Evolutionary conservation across 2,329 filamentous ascomycete genomes (phyloP).

Genomic region (Hymenoscyphus scutula): DNA sequence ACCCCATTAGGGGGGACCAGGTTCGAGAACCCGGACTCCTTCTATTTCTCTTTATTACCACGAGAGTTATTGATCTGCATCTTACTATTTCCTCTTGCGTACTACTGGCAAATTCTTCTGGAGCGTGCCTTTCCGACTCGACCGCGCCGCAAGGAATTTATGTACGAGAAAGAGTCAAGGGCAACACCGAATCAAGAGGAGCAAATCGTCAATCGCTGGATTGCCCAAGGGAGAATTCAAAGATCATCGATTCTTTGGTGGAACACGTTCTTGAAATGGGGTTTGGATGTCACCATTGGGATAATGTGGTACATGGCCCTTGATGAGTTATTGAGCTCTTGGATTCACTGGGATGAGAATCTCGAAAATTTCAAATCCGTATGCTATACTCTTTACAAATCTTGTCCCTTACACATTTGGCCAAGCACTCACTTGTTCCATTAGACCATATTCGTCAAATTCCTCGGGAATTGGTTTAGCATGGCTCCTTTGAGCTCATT

Average conservation of each 20-base stretch:
- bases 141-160: conserved; percentile 3
- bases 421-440: too few species aligned
- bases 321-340: not conserved
- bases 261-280: conserved; percentile 14
- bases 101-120: conserved; percentile 11
- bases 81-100: conserved; percentile 6
- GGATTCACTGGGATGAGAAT: not conserved
- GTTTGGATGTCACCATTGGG: conserved; percentile 8
- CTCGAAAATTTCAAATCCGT: conserved; percentile 4
- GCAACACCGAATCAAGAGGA: conserved; percentile 8
- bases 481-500: not conserved
- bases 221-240: conserved; percentile 10
- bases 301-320: conserved; percentile 1
- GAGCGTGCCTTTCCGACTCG: conserved; percentile 11
- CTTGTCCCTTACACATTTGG: too few species aligned
- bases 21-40: not conserved
- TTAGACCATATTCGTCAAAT: not conserved
- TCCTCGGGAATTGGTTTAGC: not conserved
- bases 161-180: conserved; percentile 5
- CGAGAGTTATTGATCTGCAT: conserved; percentile 4
- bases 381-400: too few species aligned
- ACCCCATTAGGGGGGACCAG: not conserved
- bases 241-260: conserved; percentile 6
- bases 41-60: conserved; percentile 5
- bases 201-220: conserved; percentile 12